Evolutionary conservation across 1,284 basidiomycete species (phyloP), one percentile per base, ranked within the genome.

Genomic region (Takashimella tepidaria): DNA sequence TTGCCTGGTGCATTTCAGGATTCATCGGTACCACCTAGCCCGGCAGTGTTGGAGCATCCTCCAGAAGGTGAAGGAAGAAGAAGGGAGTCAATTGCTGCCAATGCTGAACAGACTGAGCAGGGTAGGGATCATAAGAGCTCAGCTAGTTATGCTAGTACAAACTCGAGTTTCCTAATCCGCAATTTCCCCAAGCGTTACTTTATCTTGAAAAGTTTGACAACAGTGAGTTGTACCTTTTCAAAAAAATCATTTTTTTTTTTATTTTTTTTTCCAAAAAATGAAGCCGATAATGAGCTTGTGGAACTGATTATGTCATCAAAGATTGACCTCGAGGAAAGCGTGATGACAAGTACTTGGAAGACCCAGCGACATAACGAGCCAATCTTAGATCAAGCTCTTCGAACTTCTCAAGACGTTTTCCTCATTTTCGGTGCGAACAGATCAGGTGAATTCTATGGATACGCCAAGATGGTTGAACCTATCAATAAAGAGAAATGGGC

Each of bases 291-390:
- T n/a, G n/a, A n/a, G n/a, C n/a, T n/a, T n/a, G n/a, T n/a, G n/a
- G n/a, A n/a, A n/a, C n/a, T n/a, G n/a, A n/a, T 20, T 12, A 26
- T 13, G 49, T 56, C 42, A 69, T 41, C 57, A 48, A 64, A 90
- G 85, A 82, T 81, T 59, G 91, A 96, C 70, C 78, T 97, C 61
- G 86, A 92, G 61, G 78, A 88, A 23, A 92, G 89, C 62, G 84
- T 92, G n/a, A 78, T 86, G 69, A 82, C 81, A 6, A 86, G 89
- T 1, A 60, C 87, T 0, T 98, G 95, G 93, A 86, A 88, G 31
- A 98, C 93, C 0, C 95, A 98, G 73, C 81, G 81, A 55, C 93
- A 98, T 76, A 98, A 97, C 66, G 92, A 97, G 73, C 81, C 82
- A 3, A 83, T 90, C 43, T 77, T 92, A 3, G 91, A 97, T 63